phyloP scores from a whole-genome alignment of 192 early-diverging fungal species.

The Entophlyctis luteolus region DNA sequence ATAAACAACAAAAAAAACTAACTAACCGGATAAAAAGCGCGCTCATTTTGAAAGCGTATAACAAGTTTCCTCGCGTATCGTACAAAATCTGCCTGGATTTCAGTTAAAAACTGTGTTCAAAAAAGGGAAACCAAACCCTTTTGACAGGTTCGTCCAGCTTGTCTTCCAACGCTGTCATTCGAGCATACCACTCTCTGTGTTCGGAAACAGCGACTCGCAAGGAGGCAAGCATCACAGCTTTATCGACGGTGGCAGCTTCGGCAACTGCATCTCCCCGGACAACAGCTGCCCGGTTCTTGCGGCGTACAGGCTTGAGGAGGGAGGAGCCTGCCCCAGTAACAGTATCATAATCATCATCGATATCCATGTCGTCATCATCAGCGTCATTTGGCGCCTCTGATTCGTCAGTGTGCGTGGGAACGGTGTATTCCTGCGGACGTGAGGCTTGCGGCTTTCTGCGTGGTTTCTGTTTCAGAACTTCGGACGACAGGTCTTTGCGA shows the following conservation, averaged over 20 bases:
- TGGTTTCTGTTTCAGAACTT: not conserved
- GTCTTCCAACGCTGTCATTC: not conserved
- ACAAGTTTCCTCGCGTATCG: constrained; percentile 32
- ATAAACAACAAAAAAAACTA: not conserved
- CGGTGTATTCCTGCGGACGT: not conserved
- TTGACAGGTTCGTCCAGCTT: constrained; percentile 15
- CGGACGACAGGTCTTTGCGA: not conserved
- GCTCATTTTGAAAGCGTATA: constrained; percentile 33
- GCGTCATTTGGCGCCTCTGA: no score
- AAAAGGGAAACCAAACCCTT: constrained; percentile 5
- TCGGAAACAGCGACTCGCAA: not conserved
- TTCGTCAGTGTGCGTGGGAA: no score
- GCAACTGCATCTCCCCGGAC: no score
- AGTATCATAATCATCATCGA: not conserved
- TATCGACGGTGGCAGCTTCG: no score
- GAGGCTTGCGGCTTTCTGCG: not conserved
- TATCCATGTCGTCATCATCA: not conserved
- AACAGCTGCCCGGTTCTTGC: no score
- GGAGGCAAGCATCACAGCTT: constrained; percentile 8
- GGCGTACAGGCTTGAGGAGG: no score
- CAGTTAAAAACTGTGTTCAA: not conserved
- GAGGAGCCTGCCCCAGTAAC: no score
- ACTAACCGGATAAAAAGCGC: constrained; percentile 39
- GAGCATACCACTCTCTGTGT: constrained; percentile 5
- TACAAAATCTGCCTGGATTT: constrained; percentile 27